Evolutionary conservation across 441 rosid species (phyloP), one percentile per base, ranked within the genome.

Genomic region (Metrosideros polymorpha): DNA sequence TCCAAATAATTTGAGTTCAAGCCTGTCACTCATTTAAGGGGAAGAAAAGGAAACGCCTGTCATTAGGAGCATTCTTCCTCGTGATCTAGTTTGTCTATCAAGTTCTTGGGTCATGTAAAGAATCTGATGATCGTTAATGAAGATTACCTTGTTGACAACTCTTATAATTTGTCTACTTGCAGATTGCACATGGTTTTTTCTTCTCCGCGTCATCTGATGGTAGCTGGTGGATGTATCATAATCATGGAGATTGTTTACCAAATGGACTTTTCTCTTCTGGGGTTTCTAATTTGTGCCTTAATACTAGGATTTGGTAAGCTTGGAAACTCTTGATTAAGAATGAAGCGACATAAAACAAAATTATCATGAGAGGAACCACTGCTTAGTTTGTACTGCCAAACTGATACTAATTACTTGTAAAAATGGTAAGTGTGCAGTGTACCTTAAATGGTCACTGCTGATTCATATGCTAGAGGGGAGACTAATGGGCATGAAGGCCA

Each of bases 131-230:
- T 87, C 66, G 50, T 15, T 51, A 49, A n/a, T n/a, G 19, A 25
- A 9, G 25, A 35, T 42, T 76, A 24, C 32, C 24, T 32, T 77
- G 77, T 54, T 86, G 61, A 83, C 85, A 54, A 84, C 55, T 86
- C 76, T 50, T 56, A 30, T 12, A 59, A 88, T 79, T 85, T 86
- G 18, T 82, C 56, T 82, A n/a, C 85, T 88, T 90, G 89, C 87
- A 97, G 99, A 92, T 89, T 97, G 93, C 98, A 96, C 90, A 94
- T 97, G 98, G 99, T 97, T 89, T 96, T 97, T 94, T 97, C 99
- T 86, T 97, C 99, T 29, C 99, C 99, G 49, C 92, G 98, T 90
- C 99, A 96, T 92, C 91, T 97, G 87, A 88, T 95, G 96, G 97
- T 90, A 12, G 97, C 98, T 84, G 98, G 97, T 84, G 96, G 91